These are phyloP conservation scores for Epichloe amarillans DNA, from an alignment of 2,329 filamentous ascomycete genomes.

Conservation along the genomic window DNA sequence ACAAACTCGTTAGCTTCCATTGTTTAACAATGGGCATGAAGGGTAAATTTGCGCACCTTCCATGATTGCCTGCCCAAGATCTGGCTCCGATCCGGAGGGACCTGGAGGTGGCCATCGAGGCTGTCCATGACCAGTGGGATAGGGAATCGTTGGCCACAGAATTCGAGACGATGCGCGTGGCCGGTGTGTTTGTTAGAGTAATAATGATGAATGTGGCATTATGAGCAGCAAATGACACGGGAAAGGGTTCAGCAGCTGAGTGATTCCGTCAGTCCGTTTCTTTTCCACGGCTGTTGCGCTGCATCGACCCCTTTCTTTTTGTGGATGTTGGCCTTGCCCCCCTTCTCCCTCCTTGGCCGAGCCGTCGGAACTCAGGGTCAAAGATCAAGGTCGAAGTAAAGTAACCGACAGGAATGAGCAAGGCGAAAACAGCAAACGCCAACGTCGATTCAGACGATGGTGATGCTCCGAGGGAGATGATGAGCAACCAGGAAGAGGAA, in stretches of 20 bases:
- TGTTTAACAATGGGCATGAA: neutral
- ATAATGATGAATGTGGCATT: neutral
- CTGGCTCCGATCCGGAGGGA: constrained; percentile 36
- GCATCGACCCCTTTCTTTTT: constrained; percentile 1
- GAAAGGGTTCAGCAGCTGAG: neutral
- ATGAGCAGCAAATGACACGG: neutral
- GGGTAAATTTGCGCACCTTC: constrained; percentile 30
- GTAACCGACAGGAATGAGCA: neutral
- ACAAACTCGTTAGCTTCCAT: constrained; percentile 6
- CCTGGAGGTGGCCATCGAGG: constrained; percentile 33
- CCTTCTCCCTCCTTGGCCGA: too few species aligned
- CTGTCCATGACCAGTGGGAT: constrained; percentile 19
- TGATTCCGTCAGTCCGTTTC: neutral
- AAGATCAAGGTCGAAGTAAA: neutral
- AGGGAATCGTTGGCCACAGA: constrained; percentile 1
- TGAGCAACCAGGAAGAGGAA: neutral
- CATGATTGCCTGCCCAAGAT: constrained; percentile 37
- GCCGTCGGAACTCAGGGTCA: too few species aligned
- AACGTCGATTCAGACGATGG: neutral
- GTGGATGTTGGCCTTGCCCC: neutral
- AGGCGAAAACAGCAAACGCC: neutral
- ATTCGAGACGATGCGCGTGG: neutral
- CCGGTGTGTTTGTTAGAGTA: neutral
- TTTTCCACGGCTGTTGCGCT: neutral
- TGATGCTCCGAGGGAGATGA: neutral